Conservation (phyloP, 2,329 filamentous ascomycete genomes). For the Chaetomium olivaceum region DNA sequence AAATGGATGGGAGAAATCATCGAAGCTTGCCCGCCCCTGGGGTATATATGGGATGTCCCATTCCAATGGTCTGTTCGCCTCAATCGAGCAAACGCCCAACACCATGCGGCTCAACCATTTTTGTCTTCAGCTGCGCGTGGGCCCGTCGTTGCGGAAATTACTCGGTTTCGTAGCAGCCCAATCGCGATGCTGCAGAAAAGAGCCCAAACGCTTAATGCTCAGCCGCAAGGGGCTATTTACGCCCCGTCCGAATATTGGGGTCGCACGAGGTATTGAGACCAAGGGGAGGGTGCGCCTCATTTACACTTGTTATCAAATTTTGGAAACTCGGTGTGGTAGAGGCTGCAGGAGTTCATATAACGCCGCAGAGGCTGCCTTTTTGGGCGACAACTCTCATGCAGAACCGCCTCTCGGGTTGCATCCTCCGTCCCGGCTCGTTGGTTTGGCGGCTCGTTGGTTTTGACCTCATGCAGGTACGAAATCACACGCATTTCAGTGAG, state of each 20-base stretch:
- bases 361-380: neutral
- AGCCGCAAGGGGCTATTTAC: neutral
- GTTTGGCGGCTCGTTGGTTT: neutral
- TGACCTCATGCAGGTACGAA: neutral
- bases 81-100: neutral
- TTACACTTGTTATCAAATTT: neutral
- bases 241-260: neutral
- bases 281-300: neutral
- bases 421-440: neutral
- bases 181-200: neutral
- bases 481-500: neutral
- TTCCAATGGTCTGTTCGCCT: neutral
- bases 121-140: neutral
- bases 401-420: neutral
- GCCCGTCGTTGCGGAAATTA: neutral
- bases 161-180: neutral
- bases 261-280: neutral
- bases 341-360: neutral
- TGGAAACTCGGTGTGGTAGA: neutral
- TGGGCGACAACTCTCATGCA: neutral
- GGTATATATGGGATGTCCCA: neutral
- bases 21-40: neutral
- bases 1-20: neutral
- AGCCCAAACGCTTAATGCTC: neutral
- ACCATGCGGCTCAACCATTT: neutral